Evolutionary conservation across 1,139 yeast species (phyloP).

Genomic region (Suhomyces wounanorum): DNA sequence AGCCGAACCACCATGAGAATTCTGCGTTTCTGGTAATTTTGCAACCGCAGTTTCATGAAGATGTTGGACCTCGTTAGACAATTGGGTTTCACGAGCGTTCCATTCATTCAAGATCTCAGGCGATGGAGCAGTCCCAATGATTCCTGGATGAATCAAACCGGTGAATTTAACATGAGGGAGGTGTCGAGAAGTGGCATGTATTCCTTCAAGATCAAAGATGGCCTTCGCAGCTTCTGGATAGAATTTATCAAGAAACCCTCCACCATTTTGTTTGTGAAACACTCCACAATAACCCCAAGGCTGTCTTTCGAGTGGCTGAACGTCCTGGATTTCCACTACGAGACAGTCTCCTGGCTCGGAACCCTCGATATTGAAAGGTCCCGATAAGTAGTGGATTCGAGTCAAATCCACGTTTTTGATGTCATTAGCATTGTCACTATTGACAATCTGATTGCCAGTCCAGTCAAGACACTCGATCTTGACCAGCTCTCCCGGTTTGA

Average conservation of each 20-base stretch:
- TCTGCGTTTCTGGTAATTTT: conserved; percentile 36
- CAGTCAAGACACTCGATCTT: conserved; percentile 53
- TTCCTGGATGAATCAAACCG: conserved; percentile 51
- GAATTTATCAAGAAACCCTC: conserved; percentile 49
- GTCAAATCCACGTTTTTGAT: conserved; percentile 45
- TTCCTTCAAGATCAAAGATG: conserved; percentile 53
- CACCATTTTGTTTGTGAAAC: conserved; percentile 50
- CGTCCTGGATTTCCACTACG: conserved; percentile 51
- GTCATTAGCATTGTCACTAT: conserved; percentile 50
- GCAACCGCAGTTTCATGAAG: conserved; percentile 40
- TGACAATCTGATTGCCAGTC: conserved; percentile 54
- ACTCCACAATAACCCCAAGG: conserved; percentile 57
- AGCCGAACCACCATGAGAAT: conserved; percentile 44
- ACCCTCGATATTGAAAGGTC: conserved; percentile 47
- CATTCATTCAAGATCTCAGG: conserved; percentile 42
- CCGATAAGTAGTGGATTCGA: conserved; percentile 48
- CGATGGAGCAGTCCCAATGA: conserved; percentile 52
- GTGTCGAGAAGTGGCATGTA: conserved; percentile 49
- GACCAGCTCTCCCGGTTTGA: conserved; percentile 43
- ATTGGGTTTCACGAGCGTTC: conserved; percentile 42
- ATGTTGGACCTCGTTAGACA: conserved; percentile 33
- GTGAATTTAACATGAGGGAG: conserved; percentile 49
- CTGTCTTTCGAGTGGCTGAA: conserved; percentile 51
- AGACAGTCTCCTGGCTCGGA: conserved; percentile 52
- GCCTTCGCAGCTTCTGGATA: conserved; percentile 55